Evolutionary conservation across 2,329 filamentous ascomycete species (phyloP).

Genomic region (Cercospora brassicicola): DNA sequence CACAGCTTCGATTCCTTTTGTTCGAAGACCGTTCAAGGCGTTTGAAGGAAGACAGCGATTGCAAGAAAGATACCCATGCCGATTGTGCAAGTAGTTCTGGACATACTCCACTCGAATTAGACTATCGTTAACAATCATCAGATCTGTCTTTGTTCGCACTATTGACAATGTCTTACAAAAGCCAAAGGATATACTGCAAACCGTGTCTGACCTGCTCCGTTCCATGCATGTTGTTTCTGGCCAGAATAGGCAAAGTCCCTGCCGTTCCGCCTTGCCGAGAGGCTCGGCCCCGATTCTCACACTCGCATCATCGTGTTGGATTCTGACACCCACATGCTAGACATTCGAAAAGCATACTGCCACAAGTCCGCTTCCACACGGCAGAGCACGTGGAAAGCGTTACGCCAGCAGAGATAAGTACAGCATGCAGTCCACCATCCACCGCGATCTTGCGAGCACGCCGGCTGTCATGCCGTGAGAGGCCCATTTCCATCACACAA

Average conservation of each 20-base stretch:
- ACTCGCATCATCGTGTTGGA: not conserved
- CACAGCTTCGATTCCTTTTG: constrained; percentile 10
- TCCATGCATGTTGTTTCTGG: not conserved
- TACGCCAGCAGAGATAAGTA: constrained; percentile 12
- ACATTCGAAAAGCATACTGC: not conserved
- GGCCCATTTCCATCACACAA: not conserved
- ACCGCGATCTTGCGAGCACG: constrained; percentile 6
- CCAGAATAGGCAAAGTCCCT: not conserved
- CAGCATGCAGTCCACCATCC: constrained; percentile 6
- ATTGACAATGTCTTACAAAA: not conserved
- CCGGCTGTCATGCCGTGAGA: constrained; percentile 10
- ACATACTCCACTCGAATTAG: constrained; percentile 11
- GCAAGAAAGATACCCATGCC: constrained; percentile 10
- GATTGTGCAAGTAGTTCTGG: constrained; percentile 2
- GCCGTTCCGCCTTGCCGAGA: not conserved
- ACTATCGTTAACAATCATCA: not conserved
- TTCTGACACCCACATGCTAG: constrained; percentile 2
- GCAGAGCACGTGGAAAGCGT: not conserved
- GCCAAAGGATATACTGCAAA: constrained; percentile 1
- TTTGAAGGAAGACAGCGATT: constrained; percentile 1
- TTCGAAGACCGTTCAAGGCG: not conserved
- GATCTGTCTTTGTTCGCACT: not conserved
- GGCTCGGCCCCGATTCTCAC: not conserved
- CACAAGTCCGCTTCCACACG: not conserved
- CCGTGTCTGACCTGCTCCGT: constrained; percentile 4